Evolutionary conservation across 2,329 filamentous ascomycete species (phyloP).

Genomic region (Pleoardoris graminearum): DNA sequence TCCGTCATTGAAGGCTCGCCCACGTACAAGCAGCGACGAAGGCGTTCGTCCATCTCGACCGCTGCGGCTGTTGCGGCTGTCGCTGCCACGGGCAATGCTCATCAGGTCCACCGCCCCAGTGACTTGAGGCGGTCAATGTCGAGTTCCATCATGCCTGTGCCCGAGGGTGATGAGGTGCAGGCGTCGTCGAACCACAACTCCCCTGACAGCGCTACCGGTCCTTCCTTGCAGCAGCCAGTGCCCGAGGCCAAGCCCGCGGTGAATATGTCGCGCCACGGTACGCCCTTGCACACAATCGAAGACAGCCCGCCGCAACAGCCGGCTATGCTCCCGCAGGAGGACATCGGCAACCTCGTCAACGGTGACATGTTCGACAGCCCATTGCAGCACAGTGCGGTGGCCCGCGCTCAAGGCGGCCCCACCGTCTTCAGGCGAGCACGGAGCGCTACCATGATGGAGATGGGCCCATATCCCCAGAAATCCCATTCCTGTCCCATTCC

Average conservation of each 20-base stretch:
- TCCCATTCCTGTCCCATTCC: slow-evolving; percentile 99
- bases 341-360: slow-evolving; percentile 58
- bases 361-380: slow-evolving; percentile 47
- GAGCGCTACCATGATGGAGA: slow-evolving; percentile 94
- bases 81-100: slow-evolving; percentile 57
- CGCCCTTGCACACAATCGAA: slow-evolving; percentile 83
- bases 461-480: slow-evolving; percentile 95
- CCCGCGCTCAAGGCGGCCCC: slow-evolving; percentile 62
- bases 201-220: slow-evolving; percentile 71
- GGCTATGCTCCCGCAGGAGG: slow-evolving; percentile 68
- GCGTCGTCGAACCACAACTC: slow-evolving; percentile 70
- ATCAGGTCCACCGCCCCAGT: slow-evolving; percentile 76
- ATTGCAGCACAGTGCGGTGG: slow-evolving; percentile 61
- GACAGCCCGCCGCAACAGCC: slow-evolving; percentile 78
- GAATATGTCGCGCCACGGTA: slow-evolving; percentile 85
- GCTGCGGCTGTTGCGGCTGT: slow-evolving; percentile 74
- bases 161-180: slow-evolving; percentile 70
- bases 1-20: slow-evolving; percentile 97
- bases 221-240: slow-evolving; percentile 59
- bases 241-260: slow-evolving; percentile 73
- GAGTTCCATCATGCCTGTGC: slow-evolving; percentile 77
- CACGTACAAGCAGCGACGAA: slow-evolving; percentile 95
- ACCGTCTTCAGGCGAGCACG: slow-evolving; percentile 86
- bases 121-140: slow-evolving; percentile 92
- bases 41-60: slow-evolving; percentile 89